Evolutionary conservation across 192 early-diverging fungal genomes (phyloP).

Genomic region (Pilobolus umbonatus): DNA sequence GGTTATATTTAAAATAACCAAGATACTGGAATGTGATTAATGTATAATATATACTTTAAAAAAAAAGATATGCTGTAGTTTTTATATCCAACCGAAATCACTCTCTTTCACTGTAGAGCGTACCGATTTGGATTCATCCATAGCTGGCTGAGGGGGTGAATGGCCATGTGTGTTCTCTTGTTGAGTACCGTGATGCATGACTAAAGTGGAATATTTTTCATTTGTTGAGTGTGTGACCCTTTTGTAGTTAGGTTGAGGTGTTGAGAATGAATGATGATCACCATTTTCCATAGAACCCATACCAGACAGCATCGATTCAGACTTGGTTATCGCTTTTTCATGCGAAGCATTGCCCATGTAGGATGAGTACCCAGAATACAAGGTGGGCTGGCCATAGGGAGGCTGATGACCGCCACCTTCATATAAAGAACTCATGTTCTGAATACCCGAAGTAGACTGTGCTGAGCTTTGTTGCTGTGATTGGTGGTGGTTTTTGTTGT

Average conservation of each 20-base stretch:
- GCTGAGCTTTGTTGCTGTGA: not conserved
- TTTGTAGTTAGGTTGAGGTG: constrained; percentile 3
- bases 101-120: too few species aligned
- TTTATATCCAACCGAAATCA: too few species aligned
- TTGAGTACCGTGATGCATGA: too few species aligned
- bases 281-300: constrained; percentile 1
- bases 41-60: too few species aligned
- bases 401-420: constrained; percentile 1
- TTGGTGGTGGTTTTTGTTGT: not conserved
- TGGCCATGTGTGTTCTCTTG: too few species aligned
- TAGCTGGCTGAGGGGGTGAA: constrained; percentile 5
- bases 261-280: constrained; percentile 1
- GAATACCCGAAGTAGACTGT: too few species aligned
- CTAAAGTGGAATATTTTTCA: too few species aligned
- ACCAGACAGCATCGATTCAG: constrained; percentile 1
- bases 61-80: too few species aligned
- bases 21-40: too few species aligned
- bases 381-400: constrained; percentile 6
- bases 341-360: not conserved
- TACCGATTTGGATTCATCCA: constrained; percentile 4
- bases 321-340: not conserved
- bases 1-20: too few species aligned
- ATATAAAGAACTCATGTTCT: constrained; percentile 8
- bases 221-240: too few species aligned
- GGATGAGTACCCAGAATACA: constrained; percentile 5